Evolutionary conservation across 108 stramenopile genomes (phyloP), one percentile per base, ranked within the genome.

Genomic region (Pelagomonas calceolata): DNA sequence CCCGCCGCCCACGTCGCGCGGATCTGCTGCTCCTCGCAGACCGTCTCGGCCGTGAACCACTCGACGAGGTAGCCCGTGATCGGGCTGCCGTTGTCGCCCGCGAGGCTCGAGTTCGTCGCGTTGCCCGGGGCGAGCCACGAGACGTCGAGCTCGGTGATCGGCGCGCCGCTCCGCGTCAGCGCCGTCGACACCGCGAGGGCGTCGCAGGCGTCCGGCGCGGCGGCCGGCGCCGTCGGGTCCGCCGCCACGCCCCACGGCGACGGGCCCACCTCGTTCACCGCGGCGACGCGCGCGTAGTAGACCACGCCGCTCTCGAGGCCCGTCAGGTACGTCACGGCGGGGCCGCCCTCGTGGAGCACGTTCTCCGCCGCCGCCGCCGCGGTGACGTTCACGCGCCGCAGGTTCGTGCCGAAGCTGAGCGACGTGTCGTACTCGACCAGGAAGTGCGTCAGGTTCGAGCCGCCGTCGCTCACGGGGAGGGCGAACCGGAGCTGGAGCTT

Each of bases 261-360:
- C 72, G 39, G 66, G n/a, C 89, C 89, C 12, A 88, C 76, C 63
- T 46, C 69, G 66, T 87, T 89, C 14, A 79, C 67, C 0, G 89
- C 89, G 43, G 64, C 72, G 36, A 86, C 68, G 36, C 81, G 84
- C 7, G 87, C 76, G 78, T 72, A 91, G 75, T 92, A 91, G 36
- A 43, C 32, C 32, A 66, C 46, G 35, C 89, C 86, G 0, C 80
- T 67, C 26, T 37, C 73, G 31, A 91, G 76, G 64, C 67, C 79
- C 21, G 63, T 36, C 32, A 86, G 9, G 44, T 75, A 17, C 74
- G 73, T 71, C 32, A 86, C 75, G 10, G 75, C 43, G 34, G 70
- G 66, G 14, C 76, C 81, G 67, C 39, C 68, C 31, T 64, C 37
- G 78, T 78, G 77, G 32, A 78, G 44, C 7, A 3, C 21, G 21